These are phyloP conservation scores for Botrytis hyacinthi DNA, from an alignment of 2,329 filamentous ascomycete species.

Conservation along the genomic window DNA sequence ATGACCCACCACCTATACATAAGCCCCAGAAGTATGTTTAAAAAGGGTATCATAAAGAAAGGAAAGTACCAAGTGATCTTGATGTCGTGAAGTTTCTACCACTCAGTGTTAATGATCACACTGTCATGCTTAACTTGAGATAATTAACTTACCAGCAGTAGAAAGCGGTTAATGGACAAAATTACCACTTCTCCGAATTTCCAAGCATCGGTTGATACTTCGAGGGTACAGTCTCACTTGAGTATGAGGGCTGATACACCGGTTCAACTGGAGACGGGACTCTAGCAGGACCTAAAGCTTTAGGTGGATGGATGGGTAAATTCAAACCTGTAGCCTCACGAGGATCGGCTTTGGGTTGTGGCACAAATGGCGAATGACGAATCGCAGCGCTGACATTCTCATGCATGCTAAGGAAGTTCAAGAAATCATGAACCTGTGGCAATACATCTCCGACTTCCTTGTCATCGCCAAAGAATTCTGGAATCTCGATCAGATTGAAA, in stretches of 20 bases:
- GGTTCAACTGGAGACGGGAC: neutral
- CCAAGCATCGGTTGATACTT: slow-evolving; percentile 9
- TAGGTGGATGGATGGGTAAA: slow-evolving; percentile 13
- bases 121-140: neutral
- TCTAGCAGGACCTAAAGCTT: slow-evolving; percentile 5
- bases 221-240: neutral
- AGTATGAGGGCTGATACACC: slow-evolving; percentile 4
- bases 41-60: slow-evolving; percentile 20
- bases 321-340: slow-evolving; percentile 9
- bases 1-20: slow-evolving; percentile 1
- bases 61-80: slow-evolving; percentile 2
- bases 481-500: slow-evolving; percentile 75
- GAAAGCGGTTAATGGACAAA: neutral
- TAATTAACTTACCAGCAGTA: slow-evolving; percentile 4
- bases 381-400: slow-evolving; percentile 64
- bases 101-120: neutral
- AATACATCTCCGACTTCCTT: slow-evolving; percentile 47
- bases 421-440: slow-evolving; percentile 59
- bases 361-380: slow-evolving; percentile 48
- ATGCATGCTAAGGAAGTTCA: slow-evolving; percentile 55
- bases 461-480: slow-evolving; percentile 63
- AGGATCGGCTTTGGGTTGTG: slow-evolving; percentile 19
- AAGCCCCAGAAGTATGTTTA: neutral
- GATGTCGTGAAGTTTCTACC: neutral
- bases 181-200: slow-evolving; percentile 16